These are phyloP conservation scores for Lachancea meyersii DNA, from an alignment of 805 yeast genomes.

Conservation along the genomic window DNA sequence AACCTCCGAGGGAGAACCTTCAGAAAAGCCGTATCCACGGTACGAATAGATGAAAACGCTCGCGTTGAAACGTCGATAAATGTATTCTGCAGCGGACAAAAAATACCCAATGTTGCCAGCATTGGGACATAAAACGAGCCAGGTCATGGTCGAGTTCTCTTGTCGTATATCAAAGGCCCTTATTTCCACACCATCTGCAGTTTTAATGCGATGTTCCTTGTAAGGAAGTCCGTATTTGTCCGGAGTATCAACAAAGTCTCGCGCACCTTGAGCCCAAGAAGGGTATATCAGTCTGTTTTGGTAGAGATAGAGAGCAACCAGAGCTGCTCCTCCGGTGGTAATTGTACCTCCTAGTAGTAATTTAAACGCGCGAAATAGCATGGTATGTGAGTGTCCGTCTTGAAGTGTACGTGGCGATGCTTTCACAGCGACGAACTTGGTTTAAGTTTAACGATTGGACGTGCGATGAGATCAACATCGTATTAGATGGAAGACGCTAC, in stretches of 20 bases:
- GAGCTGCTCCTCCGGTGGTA: conserved; percentile 39
- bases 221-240: conserved; percentile 59
- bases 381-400: neutral
- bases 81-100: conserved; percentile 68
- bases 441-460: too few species aligned
- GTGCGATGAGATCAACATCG: too few species aligned
- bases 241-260: conserved; percentile 68
- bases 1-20: conserved; percentile 67
- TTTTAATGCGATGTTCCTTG: conserved; percentile 52
- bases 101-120: conserved; percentile 95
- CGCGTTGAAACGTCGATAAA: conserved; percentile 55
- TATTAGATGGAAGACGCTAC: too few species aligned
- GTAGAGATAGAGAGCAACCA: conserved; percentile 50
- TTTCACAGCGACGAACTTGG: too few species aligned
- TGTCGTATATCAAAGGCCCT: conserved; percentile 49
- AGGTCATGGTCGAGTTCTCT: conserved; percentile 47
- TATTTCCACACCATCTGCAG: conserved; percentile 63
- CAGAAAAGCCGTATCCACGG: conserved; percentile 82
- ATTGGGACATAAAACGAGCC: conserved; percentile 78
- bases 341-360: conserved; percentile 40
- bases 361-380: conserved; percentile 11
- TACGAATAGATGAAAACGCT: conserved; percentile 84
- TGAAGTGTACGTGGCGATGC: too few species aligned
- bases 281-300: conserved; percentile 79
- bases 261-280: conserved; percentile 68